Conservation (phyloP, 495 filamentous ascomycete species). For the Neurospora sp. region DNA sequence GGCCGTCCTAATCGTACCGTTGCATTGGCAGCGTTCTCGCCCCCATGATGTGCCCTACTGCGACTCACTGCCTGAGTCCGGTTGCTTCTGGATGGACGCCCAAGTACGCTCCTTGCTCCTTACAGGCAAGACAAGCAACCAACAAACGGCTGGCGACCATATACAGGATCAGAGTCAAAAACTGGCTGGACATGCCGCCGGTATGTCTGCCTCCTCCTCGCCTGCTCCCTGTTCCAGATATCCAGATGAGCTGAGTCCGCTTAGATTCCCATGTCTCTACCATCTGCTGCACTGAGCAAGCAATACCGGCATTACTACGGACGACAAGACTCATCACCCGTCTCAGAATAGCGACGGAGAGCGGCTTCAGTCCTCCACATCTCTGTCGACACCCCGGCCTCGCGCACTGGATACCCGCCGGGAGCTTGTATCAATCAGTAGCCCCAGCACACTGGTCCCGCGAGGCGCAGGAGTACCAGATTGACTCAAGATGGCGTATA, state of each 20-base stretch:
- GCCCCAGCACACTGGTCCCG: slow-evolving; percentile 15
- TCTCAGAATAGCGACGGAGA: background rate
- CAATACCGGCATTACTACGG: background rate
- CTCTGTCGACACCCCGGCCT: background rate
- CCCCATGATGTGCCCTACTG: background rate
- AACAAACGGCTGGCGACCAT: background rate
- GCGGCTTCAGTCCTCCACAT: background rate
- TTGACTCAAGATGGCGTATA: slow-evolving; percentile 24
- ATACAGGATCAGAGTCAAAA: background rate
- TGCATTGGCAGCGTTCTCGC: background rate
- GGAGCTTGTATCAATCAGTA: background rate
- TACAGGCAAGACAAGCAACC: background rate
- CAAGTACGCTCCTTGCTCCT: background rate
- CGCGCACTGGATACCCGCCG: background rate
- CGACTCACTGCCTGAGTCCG: background rate
- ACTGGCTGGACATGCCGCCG: background rate
- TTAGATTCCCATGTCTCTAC: background rate
- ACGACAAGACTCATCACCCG: background rate
- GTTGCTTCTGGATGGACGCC: background rate
- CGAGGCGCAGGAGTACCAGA: slow-evolving; percentile 23
- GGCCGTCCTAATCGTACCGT: background rate
- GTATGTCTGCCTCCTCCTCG: background rate
- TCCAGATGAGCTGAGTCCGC: background rate
- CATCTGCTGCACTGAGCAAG: background rate
- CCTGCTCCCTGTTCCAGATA: background rate